phyloP scores from a whole-genome alignment of 208 protist genomes.

The Trypanosomatidae sp. region DNA sequence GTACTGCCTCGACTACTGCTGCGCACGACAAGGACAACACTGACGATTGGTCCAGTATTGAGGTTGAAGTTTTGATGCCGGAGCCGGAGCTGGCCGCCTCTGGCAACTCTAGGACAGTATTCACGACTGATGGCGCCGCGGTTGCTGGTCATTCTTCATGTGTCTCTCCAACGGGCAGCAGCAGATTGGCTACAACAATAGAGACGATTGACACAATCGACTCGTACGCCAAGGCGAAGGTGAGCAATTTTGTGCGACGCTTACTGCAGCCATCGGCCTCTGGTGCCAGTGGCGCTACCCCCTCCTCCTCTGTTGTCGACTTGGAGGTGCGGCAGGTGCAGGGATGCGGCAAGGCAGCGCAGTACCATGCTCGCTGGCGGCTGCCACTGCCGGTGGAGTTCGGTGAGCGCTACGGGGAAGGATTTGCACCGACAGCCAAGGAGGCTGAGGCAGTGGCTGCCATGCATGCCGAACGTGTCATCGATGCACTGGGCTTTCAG shows the following conservation, averaged over 20 bases:
- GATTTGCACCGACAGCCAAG: conserved; percentile 64
- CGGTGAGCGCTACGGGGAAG: conserved; percentile 73
- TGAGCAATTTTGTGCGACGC: conserved; percentile 64
- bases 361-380: conserved; percentile 63
- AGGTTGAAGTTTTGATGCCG: conserved; percentile 26
- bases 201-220: conserved; percentile 55
- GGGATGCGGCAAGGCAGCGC: conserved; percentile 9
- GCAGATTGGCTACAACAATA: conserved; percentile 6
- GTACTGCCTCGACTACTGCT: neutral
- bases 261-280: conserved; percentile 8
- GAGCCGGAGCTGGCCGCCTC: neutral
- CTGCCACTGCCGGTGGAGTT: conserved; percentile 72
- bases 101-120: neutral
- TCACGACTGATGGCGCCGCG: neutral
- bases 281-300: neutral
- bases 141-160: neutral
- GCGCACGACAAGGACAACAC: neutral
- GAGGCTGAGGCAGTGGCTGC: conserved; percentile 76
- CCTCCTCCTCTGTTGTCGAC: conserved; percentile 1
- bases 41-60: conserved; percentile 29
- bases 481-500: conserved; percentile 77
- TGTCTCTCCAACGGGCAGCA: neutral
- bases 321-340: conserved; percentile 66
- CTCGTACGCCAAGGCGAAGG: conserved; percentile 68
- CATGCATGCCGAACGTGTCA: conserved; percentile 88